Evolutionary conservation across 441 rosid genomes (phyloP).

Genomic region (Manihot esculenta): DNA sequence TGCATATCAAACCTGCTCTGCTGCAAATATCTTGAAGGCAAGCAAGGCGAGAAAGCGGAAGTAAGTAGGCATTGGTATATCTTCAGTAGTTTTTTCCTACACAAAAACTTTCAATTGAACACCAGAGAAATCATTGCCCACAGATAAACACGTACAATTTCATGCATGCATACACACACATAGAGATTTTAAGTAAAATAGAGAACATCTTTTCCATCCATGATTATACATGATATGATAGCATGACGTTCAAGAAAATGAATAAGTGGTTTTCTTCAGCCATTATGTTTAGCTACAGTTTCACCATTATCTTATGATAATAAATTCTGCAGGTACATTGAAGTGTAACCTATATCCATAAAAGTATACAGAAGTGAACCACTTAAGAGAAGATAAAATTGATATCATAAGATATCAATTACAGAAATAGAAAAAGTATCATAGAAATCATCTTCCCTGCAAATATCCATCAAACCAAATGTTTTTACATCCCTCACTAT

Average conservation of each 20-base stretch:
- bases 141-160: neutral
- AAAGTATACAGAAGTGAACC: neutral
- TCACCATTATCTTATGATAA: neutral
- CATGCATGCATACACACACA: neutral
- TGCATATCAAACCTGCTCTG: conserved; percentile 67
- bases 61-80: conserved; percentile 87
- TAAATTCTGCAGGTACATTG: neutral
- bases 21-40: conserved; percentile 91
- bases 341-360: neutral
- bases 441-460: neutral
- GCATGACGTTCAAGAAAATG: neutral
- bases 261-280: neutral
- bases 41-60: conserved; percentile 91
- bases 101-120: conserved; percentile 20
- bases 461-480: neutral
- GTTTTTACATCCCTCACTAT: neutral
- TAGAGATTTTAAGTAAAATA: neutral
- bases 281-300: neutral
- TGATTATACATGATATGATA: neutral
- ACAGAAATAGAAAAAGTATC: no score
- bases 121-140: conserved; percentile 5
- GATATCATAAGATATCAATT: no score
- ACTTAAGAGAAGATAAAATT: neutral
- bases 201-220: neutral
- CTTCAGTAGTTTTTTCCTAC: conserved; percentile 75